Evolutionary conservation across 306 rosid species (phyloP), one percentile per base, ranked within the genome.

Genomic region (Arachis hypogaea): DNA sequence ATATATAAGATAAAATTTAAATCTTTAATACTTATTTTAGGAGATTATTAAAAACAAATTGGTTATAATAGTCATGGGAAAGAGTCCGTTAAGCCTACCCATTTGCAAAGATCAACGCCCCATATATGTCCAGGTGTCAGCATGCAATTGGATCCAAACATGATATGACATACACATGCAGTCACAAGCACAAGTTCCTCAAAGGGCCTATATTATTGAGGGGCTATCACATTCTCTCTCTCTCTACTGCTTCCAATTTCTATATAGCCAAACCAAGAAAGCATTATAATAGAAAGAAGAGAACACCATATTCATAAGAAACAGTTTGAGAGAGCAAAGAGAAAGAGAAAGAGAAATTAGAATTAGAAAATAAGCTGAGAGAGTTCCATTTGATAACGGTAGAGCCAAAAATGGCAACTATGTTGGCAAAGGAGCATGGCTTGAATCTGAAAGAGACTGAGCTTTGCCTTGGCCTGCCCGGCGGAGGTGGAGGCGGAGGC

Each of bases 381-480:
- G 63, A 56, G 69, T 68, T 33, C 38, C 38, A 33, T 33, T 4
- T 33, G 38, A 33, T 33, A 33, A 33, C 4, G 4, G 28, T 22
- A 33, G 38, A 60, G 82, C 84, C 82, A 77, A 80, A 78, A 33
- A 87, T 86, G 87, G 80, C 82, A 55, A 86, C 75, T 69, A 59
- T 79, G 82, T 5, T 81, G 29, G 64, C 55, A 30, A 79, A 68
- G 55, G 85, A 75, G 64, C 42, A 69, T 66, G 89, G 63, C 76
- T 71, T 89, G 82, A 88, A 88, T 80, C 78, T 93, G 63, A 90
- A 74, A 82, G 97, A 88, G 88, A 95, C 99, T 11, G 99, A 95
- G 88, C 85, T 95, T 11, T 92, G 99, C 63, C 91, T 95, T 28
- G 99, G 98, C 7, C 33, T 95, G 52, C 99, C 99, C 1, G 97